phyloP scores from a whole-genome alignment of 768 basidiomycete species.

The Rhodotorula paludigena region DNA sequence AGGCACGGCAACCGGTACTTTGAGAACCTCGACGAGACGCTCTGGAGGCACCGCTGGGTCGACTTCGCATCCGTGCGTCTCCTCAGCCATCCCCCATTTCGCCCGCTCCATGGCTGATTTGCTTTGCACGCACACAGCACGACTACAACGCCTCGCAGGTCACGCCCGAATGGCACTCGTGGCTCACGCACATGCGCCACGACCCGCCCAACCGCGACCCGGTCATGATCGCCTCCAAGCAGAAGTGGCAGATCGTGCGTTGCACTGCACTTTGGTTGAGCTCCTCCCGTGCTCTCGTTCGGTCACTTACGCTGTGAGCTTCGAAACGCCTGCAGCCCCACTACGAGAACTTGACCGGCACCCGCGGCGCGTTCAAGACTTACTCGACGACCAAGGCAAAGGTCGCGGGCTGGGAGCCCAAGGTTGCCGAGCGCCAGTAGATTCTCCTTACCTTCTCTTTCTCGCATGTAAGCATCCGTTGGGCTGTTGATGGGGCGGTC shows the following conservation, averaged over 20 bases:
- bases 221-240: slow-evolving; percentile 63
- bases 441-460: background rate
- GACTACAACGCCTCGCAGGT: slow-evolving; percentile 88
- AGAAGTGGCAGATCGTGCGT: slow-evolving; percentile 79
- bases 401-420: slow-evolving; percentile 76
- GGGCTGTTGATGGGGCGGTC: no score
- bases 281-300: no score
- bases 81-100: background rate
- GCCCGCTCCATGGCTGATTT: background rate
- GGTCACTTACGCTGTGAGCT: no score
- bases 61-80: slow-evolving; percentile 74
- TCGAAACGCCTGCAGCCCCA: slow-evolving; percentile 61
- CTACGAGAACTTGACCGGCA: slow-evolving; percentile 86
- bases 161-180: slow-evolving; percentile 94
- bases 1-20: slow-evolving; percentile 93
- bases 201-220: slow-evolving; percentile 71
- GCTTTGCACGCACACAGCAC: slow-evolving; percentile 44
- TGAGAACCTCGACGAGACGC: slow-evolving; percentile 58
- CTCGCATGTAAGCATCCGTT: slow-evolving; percentile 12
- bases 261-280: no score
- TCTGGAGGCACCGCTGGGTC: slow-evolving; percentile 94
- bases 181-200: slow-evolving; percentile 83
- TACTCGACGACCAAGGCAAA: slow-evolving; percentile 86
- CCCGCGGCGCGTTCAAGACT: slow-evolving; percentile 77
- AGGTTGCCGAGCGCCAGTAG: slow-evolving; percentile 48